Evolutionary conservation across 2,329 filamentous ascomycete species (phyloP).

Genomic region (Plenodomus tracheiphilus): DNA sequence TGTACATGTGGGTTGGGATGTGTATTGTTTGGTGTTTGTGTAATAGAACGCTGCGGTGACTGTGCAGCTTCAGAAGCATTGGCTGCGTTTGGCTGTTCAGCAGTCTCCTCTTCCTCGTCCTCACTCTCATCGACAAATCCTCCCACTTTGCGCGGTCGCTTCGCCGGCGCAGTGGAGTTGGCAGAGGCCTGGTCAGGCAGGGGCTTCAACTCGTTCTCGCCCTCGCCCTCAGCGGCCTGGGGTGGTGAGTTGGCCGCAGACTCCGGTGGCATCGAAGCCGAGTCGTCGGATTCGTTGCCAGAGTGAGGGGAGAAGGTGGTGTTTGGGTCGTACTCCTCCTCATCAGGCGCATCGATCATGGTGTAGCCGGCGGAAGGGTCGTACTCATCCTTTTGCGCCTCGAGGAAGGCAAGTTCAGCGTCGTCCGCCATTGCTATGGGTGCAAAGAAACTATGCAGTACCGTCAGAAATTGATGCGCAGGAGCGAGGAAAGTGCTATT

Average conservation of each 20-base stretch:
- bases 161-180: conserved; percentile 36
- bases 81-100: conserved; percentile 53
- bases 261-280: conserved; percentile 30
- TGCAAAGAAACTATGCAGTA: conserved; percentile 4
- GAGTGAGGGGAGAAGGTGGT: conserved; percentile 25
- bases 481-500: conserved; percentile 11
- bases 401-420: conserved; percentile 57
- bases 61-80: conserved; percentile 53
- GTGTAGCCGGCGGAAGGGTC: conserved; percentile 46
- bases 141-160: conserved; percentile 59
- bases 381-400: conserved; percentile 50
- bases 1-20: conserved; percentile 62
- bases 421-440: conserved; percentile 54
- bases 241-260: conserved; percentile 35
- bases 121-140: conserved; percentile 67
- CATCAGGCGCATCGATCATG: conserved; percentile 51
- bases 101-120: conserved; percentile 56
- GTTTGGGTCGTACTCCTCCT: conserved; percentile 48
- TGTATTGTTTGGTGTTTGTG: conserved; percentile 60
- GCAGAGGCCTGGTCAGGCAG: conserved; percentile 19
- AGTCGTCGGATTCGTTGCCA: conserved; percentile 23
- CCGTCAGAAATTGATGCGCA: conserved; percentile 13
- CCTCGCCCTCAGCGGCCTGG: conserved; percentile 14
- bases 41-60: conserved; percentile 58
- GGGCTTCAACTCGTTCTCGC: conserved; percentile 28